Evolutionary conservation across 75 land plant genomes (phyloP), one percentile per base, ranked within the genome.

Genomic region (Pseudotsuga menziesii): DNA sequence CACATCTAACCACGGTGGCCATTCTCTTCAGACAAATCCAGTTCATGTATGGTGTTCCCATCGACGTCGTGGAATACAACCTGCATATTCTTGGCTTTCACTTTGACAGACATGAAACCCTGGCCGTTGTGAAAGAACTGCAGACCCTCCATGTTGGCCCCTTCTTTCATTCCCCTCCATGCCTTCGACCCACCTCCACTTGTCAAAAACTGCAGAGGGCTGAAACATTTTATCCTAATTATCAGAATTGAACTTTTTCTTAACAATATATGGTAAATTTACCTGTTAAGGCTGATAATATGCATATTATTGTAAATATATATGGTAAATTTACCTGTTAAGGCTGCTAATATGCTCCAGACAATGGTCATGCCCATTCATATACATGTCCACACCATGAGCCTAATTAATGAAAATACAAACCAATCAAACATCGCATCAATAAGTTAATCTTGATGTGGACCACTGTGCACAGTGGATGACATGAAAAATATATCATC

Each of bases 281-380:
- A 96, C 99, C 99, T 92, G 78, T 87, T 80, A 2, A 25, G 44
- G 67, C 88, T 89, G 70, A 84, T 90, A 22, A 97, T 97, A 73
- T 89, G 91, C 20, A 19, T 12, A 59, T 4, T 59, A 12, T 5
- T 0, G 17, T 13, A 59, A 59, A 59, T 12, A 59, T 19, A 13
- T 44, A 44, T 44, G 6, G 48, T 5, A 44, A 44, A n/a, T 19
- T 66, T 78, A 96, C 99, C 99, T 92, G 78, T 87, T 80, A 2
- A 25, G 44, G 67, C 88, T 89, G 70, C 85, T 90, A 22, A 97
- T 97, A 73, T 89, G 91, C 57, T 94, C 89, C 56, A 97, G 88
- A 75, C 98, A 94, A 81, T 97, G 99, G 69, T 97, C 99, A 79
- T 97, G 99, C 3, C 99, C 98, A 75, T 97, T 97, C 20, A 97